Evolutionary conservation across 169 alveolate species (phyloP).

Genomic region (Besnoitia besnoiti): DNA sequence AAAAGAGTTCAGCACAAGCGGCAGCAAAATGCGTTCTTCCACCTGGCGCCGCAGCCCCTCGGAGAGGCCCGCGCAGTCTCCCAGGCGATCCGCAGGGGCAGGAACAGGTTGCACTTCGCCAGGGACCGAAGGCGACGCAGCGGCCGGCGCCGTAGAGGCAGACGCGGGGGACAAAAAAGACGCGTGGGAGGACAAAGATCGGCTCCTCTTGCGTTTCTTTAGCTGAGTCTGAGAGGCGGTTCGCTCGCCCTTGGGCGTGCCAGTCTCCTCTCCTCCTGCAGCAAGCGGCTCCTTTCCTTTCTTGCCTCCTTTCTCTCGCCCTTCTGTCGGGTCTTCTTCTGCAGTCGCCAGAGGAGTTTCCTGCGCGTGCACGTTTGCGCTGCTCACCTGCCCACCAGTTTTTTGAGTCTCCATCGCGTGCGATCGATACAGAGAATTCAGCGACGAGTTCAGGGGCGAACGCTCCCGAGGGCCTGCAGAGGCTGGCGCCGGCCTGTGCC

Average conservation of each 20-base stretch:
- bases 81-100: not conserved
- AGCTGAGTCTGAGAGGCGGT: not conserved
- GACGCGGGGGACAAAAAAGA: not conserved
- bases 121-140: not conserved
- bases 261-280: not conserved
- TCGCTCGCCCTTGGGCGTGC: not conserved
- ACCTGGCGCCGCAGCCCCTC: not conserved
- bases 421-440: not conserved
- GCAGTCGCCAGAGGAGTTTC: too few relatives aligned
- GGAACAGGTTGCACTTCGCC: not conserved
- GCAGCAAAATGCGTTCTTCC: not conserved
- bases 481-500: too few relatives aligned
- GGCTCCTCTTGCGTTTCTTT: not conserved
- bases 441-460: not conserved
- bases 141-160: too few relatives aligned
- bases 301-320: not conserved
- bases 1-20: not conserved
- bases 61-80: conserved; percentile 8
- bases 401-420: not conserved
- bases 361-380: not conserved
- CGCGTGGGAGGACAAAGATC: not conserved
- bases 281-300: not conserved
- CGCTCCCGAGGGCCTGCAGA: not conserved
- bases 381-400: not conserved
- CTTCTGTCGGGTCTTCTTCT: not conserved